These are phyloP conservation scores for Phytophthora brassicae DNA, from an alignment of 352 stramenopile species.

Conservation along the genomic window DNA sequence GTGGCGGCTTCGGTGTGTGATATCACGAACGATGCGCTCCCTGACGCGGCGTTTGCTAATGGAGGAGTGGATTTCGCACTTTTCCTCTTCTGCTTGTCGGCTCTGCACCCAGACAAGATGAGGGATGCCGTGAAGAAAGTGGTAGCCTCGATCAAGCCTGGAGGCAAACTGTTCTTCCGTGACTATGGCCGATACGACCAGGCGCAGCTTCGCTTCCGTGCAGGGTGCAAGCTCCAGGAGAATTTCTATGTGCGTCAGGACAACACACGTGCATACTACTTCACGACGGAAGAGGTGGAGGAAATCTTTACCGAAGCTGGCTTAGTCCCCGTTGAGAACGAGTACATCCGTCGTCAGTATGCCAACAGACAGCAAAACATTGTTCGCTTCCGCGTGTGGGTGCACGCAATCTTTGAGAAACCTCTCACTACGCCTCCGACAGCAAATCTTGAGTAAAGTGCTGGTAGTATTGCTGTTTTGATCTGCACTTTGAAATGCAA, in stretches of 20 bases:
- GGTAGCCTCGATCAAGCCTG: constrained; percentile 69
- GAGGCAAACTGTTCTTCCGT: constrained; percentile 90
- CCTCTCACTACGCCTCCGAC: constrained; percentile 24
- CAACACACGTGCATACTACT: constrained; percentile 96
- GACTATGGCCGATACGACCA: constrained; percentile 97
- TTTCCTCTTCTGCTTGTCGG: constrained; percentile 90
- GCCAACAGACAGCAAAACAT: constrained; percentile 85
- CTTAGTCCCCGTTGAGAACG: constrained; percentile 69
- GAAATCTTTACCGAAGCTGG: constrained; percentile 62
- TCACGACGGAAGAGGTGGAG: constrained; percentile 83
- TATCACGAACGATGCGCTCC: constrained; percentile 80
- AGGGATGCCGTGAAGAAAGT: constrained; percentile 85
- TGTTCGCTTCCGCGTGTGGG: constrained; percentile 88
- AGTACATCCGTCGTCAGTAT: constrained; percentile 89
- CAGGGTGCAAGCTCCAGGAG: constrained; percentile 87
- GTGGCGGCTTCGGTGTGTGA: constrained; percentile 80
- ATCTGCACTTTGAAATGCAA: not conserved
- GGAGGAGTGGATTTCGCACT: constrained; percentile 84
- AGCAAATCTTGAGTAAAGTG: constrained; percentile 13
- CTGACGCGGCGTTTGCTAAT: constrained; percentile 46
- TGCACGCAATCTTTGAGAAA: constrained; percentile 87
- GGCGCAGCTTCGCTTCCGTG: constrained; percentile 92
- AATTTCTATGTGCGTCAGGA: constrained; percentile 96
- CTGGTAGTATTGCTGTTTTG: not conserved
- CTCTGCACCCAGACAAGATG: constrained; percentile 90